Evolutionary conservation across 805 yeast genomes (phyloP).

Genomic region (Yamadazyma scolyti): DNA sequence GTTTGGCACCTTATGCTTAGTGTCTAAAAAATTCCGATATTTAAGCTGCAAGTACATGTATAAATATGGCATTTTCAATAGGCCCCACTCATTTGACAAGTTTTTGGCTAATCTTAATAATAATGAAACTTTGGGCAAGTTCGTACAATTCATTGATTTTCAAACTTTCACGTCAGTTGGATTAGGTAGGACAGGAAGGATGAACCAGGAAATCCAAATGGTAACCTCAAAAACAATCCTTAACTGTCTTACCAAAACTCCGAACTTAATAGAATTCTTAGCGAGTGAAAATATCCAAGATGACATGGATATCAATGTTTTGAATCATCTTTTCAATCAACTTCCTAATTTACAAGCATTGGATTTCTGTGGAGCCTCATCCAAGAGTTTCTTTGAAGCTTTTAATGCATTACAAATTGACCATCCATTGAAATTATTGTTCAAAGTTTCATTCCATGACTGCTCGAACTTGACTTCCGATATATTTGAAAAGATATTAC

Average conservation of each 20-base stretch:
- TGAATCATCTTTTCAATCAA: conserved; percentile 51
- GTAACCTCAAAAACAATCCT: conserved; percentile 72
- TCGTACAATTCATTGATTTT: conserved; percentile 77
- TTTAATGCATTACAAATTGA: conserved; percentile 42
- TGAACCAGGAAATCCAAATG: conserved; percentile 91
- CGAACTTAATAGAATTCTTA: conserved; percentile 71
- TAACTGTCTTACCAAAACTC: conserved; percentile 57
- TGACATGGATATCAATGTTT: conserved; percentile 63
- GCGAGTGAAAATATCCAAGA: conserved; percentile 84
- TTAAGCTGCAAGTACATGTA: conserved; percentile 57
- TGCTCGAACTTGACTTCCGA: conserved; percentile 71
- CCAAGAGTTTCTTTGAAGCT: conserved; percentile 55
- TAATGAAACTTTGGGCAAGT: conserved; percentile 48
- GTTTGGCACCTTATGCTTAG: conserved; percentile 50
- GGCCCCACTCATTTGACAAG: conserved; percentile 75
- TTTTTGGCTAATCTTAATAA: conserved; percentile 52
- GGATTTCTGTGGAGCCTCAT: conserved; percentile 88
- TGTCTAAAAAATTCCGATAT: conserved; percentile 56
- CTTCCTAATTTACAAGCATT: conserved; percentile 59
- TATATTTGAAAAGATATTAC: conserved; percentile 55
- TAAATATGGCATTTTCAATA: conserved; percentile 67
- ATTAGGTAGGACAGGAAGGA: conserved; percentile 80
- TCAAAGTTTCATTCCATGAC: conserved; percentile 75
- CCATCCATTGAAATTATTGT: conserved; percentile 18
- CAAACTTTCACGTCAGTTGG: conserved; percentile 88